These are phyloP conservation scores for Zygoascus tannicola DNA, from an alignment of 805 yeast species.

Conservation along the genomic window DNA sequence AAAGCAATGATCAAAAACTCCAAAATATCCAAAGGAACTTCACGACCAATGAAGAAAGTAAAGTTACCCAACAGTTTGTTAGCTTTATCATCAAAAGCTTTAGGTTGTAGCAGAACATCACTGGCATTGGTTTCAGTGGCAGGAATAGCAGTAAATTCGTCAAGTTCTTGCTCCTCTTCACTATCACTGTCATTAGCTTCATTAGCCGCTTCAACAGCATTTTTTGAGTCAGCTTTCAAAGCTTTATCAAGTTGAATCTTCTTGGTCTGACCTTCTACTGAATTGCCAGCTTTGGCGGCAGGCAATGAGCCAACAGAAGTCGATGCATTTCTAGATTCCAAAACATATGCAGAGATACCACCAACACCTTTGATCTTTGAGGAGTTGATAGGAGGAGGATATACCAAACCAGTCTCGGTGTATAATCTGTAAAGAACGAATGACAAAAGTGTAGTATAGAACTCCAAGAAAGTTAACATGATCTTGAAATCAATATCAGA, in stretches of 20 bases:
- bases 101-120: slow-evolving; percentile 55
- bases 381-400: slow-evolving; percentile 79
- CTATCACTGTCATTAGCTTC: slow-evolving; percentile 25
- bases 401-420: slow-evolving; percentile 73
- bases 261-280: background rate
- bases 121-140: slow-evolving; percentile 40
- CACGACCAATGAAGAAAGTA: slow-evolving; percentile 85
- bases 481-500: slow-evolving; percentile 90
- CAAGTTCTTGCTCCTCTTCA: slow-evolving; percentile 43
- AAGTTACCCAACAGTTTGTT: slow-evolving; percentile 61
- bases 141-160: slow-evolving; percentile 55
- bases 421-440: slow-evolving; percentile 80
- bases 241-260: slow-evolving; percentile 31
- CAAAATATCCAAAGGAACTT: slow-evolving; percentile 83
- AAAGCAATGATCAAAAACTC: slow-evolving; percentile 80
- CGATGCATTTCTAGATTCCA: slow-evolving; percentile 38
- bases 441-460: slow-evolving; percentile 84
- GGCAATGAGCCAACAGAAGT: slow-evolving; percentile 1
- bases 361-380: slow-evolving; percentile 76
- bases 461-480: slow-evolving; percentile 94
- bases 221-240: slow-evolving; percentile 30
- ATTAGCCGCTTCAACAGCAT: slow-evolving; percentile 28
- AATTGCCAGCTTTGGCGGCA: slow-evolving; percentile 14
- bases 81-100: slow-evolving; percentile 26
- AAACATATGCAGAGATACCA: slow-evolving; percentile 74